phyloP scores from a whole-genome alignment of 2,329 filamentous ascomycete genomes.

The Colletotrichum gigasporum region DNA sequence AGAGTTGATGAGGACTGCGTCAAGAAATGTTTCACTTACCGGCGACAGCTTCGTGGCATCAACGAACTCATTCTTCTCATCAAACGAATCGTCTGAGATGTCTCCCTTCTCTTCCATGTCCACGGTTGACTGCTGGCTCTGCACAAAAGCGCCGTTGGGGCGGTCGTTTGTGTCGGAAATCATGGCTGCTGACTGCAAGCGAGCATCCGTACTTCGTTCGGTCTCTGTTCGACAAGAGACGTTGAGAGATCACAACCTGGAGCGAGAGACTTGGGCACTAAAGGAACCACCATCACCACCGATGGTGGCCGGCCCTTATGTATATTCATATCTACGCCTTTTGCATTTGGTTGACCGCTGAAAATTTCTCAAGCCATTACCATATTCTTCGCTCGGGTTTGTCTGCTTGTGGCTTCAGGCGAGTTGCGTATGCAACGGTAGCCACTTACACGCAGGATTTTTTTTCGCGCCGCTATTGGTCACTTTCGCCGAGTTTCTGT shows the following conservation, averaged over 20 bases:
- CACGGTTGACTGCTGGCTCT: background rate
- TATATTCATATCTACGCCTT: background rate
- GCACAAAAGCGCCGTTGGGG: background rate
- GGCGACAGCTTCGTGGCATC: slow-evolving; percentile 43
- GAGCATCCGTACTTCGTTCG: background rate
- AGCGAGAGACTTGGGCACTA: no score
- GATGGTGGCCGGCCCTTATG: no score
- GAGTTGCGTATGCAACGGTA: background rate
- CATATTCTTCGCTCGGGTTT: background rate
- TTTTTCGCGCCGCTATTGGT: slow-evolving; percentile 5
- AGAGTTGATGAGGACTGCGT: no score
- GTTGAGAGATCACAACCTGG: background rate
- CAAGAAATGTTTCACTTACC: no score
- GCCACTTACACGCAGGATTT: slow-evolving; percentile 4
- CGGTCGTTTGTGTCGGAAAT: background rate
- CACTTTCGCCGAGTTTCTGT: background rate
- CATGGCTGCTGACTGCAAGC: background rate
- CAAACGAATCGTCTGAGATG: slow-evolving; percentile 27
- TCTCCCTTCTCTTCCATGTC: slow-evolving; percentile 27
- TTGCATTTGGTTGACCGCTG: background rate
- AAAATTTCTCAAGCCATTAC: slow-evolving; percentile 1
- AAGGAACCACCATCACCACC: no score
- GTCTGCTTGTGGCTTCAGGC: background rate
- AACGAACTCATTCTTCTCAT: slow-evolving; percentile 9
- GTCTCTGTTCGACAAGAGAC: background rate